Conservation (phyloP, 1,139 yeast genomes). For the Pichia sp. region DNA sequence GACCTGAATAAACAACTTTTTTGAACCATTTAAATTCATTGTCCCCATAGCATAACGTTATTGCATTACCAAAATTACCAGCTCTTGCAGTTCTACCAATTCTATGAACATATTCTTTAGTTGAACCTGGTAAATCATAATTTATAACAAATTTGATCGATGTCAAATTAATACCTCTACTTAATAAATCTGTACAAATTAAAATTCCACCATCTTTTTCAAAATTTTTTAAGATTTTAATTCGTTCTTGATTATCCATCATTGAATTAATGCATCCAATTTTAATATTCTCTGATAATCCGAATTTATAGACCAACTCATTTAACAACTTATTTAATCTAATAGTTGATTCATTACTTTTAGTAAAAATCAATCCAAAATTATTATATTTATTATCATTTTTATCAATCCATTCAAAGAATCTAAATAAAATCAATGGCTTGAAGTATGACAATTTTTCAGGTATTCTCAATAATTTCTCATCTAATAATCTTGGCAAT, state of each 20-base stretch:
- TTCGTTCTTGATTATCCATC: conserved; percentile 23
- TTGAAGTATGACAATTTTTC: conserved; percentile 57
- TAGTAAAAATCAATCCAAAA: conserved; percentile 62
- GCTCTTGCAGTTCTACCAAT: conserved; percentile 98
- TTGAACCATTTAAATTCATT: conserved; percentile 70
- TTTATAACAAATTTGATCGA: conserved; percentile 72
- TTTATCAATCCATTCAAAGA: conserved; percentile 32
- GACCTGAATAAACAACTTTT: conserved; percentile 37
- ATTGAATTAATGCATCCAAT: conserved; percentile 34
- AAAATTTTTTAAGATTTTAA: conserved; percentile 45
- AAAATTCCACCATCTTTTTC: conserved; percentile 42
- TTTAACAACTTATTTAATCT: conserved; percentile 60
- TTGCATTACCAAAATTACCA: conserved; percentile 65
- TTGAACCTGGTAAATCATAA: conserved; percentile 83
- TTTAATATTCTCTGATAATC: conserved; percentile 8
- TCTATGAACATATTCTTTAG: conserved; percentile 89
- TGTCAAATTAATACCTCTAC: conserved; percentile 86
- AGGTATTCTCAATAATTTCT: conserved; percentile 44
- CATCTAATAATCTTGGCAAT: conserved; percentile 52
- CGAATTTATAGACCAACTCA: conserved; percentile 1
- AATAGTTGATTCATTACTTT: conserved; percentile 81
- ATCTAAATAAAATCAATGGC: conserved; percentile 62
- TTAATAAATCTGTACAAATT: conserved; percentile 86
- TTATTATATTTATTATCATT: conserved; percentile 21
- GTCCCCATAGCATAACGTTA: conserved; percentile 62